phyloP scores from a whole-genome alignment of 495 filamentous ascomycete species.

The Tuber calosporum region DNA sequence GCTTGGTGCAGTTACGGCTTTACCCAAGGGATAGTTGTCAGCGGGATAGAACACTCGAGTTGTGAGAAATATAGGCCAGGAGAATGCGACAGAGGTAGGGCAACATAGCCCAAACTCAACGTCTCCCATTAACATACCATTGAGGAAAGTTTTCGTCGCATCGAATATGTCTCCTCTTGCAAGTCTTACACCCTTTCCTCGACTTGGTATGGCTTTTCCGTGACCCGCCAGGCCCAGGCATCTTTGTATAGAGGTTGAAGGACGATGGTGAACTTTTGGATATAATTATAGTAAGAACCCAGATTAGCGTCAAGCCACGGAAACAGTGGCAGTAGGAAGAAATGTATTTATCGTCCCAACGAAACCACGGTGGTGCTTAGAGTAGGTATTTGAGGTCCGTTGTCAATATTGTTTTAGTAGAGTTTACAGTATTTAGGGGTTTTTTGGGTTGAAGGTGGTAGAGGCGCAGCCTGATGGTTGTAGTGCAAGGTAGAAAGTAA shows the following conservation, averaged over 20 bases:
- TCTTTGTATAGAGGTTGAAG: conserved; percentile 22
- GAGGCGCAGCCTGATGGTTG: conserved; percentile 31
- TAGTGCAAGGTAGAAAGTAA: not conserved
- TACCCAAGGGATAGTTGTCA: conserved; percentile 39
- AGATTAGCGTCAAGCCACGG: conserved; percentile 27
- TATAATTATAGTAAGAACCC: conserved; percentile 31
- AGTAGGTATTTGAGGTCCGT: conserved; percentile 32
- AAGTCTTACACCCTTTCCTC: conserved; percentile 92
- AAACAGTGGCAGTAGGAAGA: conserved; percentile 22
- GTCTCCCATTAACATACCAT: conserved; percentile 58
- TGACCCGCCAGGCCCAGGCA: conserved; percentile 31
- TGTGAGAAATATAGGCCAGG: conserved; percentile 23
- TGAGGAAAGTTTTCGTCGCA: conserved; percentile 97
- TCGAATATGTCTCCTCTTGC: conserved; percentile 93
- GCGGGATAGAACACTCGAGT: conserved; percentile 8
- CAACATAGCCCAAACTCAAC: conserved; percentile 9
- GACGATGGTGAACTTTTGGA: conserved; percentile 17
- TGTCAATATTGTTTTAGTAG: conserved; percentile 26
- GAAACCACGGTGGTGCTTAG: conserved; percentile 32
- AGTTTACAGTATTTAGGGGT: conserved; percentile 17
- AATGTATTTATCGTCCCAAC: conserved; percentile 24
- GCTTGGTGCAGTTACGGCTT: conserved; percentile 96
- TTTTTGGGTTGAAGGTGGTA: conserved; percentile 21
- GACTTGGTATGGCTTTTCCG: conserved; percentile 85
- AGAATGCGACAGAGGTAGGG: conserved; percentile 15